Percentiles rank a stretch among this genome's conserved stretches.
Evolutionary conservation across 2,329 filamentous ascomycete species (phyloP).

Genomic region (Elsinoe arachidis): DNA sequence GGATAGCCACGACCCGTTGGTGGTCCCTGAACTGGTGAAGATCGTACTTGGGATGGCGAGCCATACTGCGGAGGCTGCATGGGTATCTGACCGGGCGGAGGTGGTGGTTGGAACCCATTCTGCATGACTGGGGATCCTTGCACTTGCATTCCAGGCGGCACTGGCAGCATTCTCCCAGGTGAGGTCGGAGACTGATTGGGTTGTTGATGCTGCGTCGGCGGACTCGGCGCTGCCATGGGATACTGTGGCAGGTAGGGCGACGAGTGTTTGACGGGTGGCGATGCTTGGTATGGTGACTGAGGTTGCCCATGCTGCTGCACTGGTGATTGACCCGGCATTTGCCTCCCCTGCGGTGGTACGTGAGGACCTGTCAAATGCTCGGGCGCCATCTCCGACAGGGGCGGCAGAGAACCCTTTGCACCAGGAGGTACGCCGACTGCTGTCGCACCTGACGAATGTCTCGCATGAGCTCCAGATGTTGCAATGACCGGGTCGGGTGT

Average conservation of each 20-base stretch:
- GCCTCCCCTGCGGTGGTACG: conserved; percentile 21
- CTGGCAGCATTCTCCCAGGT: conserved; percentile 30
- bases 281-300: conserved; percentile 25
- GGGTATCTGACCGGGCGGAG: conserved; percentile 24
- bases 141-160: conserved; percentile 29
- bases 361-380: conserved; percentile 24
- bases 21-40: conserved; percentile 19
- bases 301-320: conserved; percentile 23
- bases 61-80: conserved; percentile 28
- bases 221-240: conserved; percentile 23
- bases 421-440: background rate
- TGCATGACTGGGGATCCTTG: conserved; percentile 19
- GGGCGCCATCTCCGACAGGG: conserved; percentile 28
- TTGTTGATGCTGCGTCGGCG: conserved; percentile 26
- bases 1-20: conserved; percentile 19
- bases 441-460: conserved; percentile 18
- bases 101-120: conserved; percentile 18
- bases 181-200: conserved; percentile 27
- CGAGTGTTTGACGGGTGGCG: conserved; percentile 28
- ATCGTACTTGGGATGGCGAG: conserved; percentile 22
- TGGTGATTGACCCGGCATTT: conserved; percentile 14
- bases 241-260: conserved; percentile 30
- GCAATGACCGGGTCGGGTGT: conserved; percentile 28
- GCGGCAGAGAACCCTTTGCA: conserved; percentile 25
- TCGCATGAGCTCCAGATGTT: conserved; percentile 19